These are phyloP conservation scores for Botryotinia globosa DNA, from an alignment of 2,329 filamentous ascomycete genomes.

Conservation along the genomic window DNA sequence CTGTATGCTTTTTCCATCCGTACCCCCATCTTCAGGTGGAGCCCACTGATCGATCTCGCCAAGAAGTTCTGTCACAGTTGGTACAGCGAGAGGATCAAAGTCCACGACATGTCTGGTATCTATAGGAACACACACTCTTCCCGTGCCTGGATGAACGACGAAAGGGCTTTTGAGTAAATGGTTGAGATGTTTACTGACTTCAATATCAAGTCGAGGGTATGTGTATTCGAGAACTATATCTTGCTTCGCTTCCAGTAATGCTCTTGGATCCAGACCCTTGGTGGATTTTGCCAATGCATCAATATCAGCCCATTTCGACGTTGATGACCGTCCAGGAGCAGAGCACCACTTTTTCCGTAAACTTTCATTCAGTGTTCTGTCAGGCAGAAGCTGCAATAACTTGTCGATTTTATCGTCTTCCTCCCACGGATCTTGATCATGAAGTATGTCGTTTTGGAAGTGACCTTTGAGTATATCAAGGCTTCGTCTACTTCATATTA, in stretches of 20 bases:
- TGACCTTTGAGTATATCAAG: conserved; percentile 79
- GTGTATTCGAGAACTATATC: conserved; percentile 97
- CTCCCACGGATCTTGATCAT: conserved; percentile 82
- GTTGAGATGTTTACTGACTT: conserved; percentile 96
- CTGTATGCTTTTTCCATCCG: conserved; percentile 53
- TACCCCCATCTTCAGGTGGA: conserved; percentile 44
- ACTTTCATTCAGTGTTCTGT: conserved; percentile 71
- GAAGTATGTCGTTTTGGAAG: conserved; percentile 79
- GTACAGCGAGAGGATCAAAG: conserved; percentile 86
- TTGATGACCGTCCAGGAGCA: conserved; percentile 70
- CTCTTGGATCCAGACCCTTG: conserved; percentile 67
- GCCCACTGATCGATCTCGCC: conserved; percentile 84
- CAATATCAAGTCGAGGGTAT: conserved; percentile 92
- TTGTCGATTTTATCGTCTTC: conserved; percentile 67
- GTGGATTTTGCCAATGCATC: conserved; percentile 76
- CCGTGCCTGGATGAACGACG: conserved; percentile 92
- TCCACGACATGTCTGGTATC: conserved; percentile 69
- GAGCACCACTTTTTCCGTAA: conserved; percentile 90
- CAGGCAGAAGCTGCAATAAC: conserved; percentile 80
- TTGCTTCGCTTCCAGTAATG: conserved; percentile 85
- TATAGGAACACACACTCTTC: conserved; percentile 92
- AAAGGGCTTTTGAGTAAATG: conserved; percentile 97
- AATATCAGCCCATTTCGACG: conserved; percentile 91
- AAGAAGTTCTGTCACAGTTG: conserved; percentile 79
- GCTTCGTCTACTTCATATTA: conserved; percentile 59